Conservation (phyloP, 2,329 filamentous ascomycete species). For the Penicillium rolfsii region DNA sequence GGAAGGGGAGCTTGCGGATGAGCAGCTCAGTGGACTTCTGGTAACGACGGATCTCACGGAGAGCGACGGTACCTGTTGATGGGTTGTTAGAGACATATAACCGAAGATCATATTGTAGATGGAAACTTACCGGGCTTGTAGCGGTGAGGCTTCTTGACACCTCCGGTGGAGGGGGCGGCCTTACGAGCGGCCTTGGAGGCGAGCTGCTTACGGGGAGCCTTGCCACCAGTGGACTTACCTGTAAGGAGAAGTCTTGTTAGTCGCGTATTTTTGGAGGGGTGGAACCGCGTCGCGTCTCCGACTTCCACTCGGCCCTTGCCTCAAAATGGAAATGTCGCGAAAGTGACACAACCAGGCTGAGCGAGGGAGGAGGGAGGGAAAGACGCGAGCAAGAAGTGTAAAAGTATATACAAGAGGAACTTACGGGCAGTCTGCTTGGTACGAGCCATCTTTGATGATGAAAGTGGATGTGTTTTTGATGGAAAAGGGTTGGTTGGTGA, state of each 20-base stretch:
- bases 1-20: slow-evolving; percentile 96
- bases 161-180: slow-evolving; percentile 93
- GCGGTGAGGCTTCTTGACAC: slow-evolving; percentile 94
- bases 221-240: slow-evolving; percentile 76
- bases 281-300: slow-evolving; percentile 18
- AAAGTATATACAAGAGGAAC: slow-evolving; percentile 33
- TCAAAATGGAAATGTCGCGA: not conserved
- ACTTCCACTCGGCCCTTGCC: not conserved
- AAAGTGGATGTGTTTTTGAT: slow-evolving; percentile 31
- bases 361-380: slow-evolving; percentile 18
- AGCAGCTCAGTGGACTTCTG: slow-evolving; percentile 96
- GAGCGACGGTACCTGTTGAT: slow-evolving; percentile 76
- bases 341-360: not conserved
- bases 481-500: slow-evolving; percentile 35
- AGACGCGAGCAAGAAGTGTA: slow-evolving; percentile 20
- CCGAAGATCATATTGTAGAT: not conserved
- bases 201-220: slow-evolving; percentile 88
- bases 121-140: slow-evolving; percentile 72
- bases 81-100: slow-evolving; percentile 28
- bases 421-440: slow-evolving; percentile 59
- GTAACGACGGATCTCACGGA: slow-evolving; percentile 98
- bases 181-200: slow-evolving; percentile 99
- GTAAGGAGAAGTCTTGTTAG: slow-evolving; percentile 38
- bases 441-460: slow-evolving; percentile 51
- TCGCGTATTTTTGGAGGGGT: slow-evolving; percentile 22